A percentile compares a stretch with the other conserved stretches of the same genome.
These are phyloP conservation scores for Pythium apleroticum DNA, from an alignment of 352 stramenopile species.

Conservation along the genomic window DNA sequence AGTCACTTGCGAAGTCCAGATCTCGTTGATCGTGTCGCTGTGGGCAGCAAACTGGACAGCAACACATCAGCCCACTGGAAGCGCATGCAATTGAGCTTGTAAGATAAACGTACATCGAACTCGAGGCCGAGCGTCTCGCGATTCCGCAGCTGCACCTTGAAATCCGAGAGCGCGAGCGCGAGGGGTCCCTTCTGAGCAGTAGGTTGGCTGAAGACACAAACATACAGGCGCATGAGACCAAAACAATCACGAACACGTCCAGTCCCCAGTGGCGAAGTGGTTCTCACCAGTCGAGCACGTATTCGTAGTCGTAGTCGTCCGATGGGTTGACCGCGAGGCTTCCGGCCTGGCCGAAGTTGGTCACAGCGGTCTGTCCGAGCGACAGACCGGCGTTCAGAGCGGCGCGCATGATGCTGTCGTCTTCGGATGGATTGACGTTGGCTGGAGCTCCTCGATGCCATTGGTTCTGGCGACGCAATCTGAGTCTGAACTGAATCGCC, in stretches of 20 bases:
- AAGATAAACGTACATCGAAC: conserved; percentile 36
- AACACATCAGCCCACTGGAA: not conserved
- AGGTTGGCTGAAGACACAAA: conserved; percentile 42
- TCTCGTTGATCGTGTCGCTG: conserved; percentile 77
- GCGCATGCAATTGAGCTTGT: not conserved
- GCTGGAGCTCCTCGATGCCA: conserved; percentile 5
- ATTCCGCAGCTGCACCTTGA: conserved; percentile 69
- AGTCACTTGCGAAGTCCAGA: conserved; percentile 67
- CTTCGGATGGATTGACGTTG: not conserved
- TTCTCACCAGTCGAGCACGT: conserved; percentile 71
- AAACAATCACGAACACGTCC: not conserved
- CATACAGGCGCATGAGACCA: conserved; percentile 6
- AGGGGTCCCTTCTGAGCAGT: conserved; percentile 57
- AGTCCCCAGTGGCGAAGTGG: not conserved
- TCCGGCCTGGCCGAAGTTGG: conserved; percentile 49
- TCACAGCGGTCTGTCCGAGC: conserved; percentile 67
- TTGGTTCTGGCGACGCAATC: conserved; percentile 21
- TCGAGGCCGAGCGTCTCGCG: conserved; percentile 63
- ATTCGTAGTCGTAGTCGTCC: conserved; percentile 85
- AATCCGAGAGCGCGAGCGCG: conserved; percentile 65
- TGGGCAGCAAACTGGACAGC: conserved; percentile 61
- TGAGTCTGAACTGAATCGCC: conserved; percentile 8
- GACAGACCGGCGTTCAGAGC: conserved; percentile 47
- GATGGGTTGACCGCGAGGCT: conserved; percentile 39
- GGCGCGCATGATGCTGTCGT: conserved; percentile 43